Evolutionary conservation across 1,284 basidiomycete genomes (phyloP).

Genomic region (Earliella scabrosa): DNA sequence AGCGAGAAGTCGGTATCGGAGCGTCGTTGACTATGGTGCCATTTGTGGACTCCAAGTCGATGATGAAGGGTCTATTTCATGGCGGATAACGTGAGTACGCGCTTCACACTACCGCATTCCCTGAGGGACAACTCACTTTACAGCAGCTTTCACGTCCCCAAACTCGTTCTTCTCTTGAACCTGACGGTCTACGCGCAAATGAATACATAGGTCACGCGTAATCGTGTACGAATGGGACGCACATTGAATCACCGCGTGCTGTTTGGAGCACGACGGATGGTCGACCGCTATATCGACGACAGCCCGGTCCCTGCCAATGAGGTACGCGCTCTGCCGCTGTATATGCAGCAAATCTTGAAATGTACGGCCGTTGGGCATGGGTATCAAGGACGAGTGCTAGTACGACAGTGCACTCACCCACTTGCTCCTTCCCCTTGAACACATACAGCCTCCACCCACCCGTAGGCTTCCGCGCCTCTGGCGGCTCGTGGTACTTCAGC

Average conservation of each 20-base stretch:
- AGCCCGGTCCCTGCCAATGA: conserved; percentile 88
- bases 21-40: conserved; percentile 91
- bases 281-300: conserved; percentile 92
- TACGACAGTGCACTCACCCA: conserved; percentile 61
- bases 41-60: conserved; percentile 97
- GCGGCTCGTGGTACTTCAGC: conserved; percentile 98
- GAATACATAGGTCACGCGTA: conserved; percentile 16
- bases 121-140: conserved; percentile 59
- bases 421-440: conserved; percentile 93
- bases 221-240: conserved; percentile 29
- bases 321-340: conserved; percentile 91
- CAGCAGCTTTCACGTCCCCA: conserved; percentile 73
- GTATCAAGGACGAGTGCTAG: background rate
- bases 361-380: conserved; percentile 5
- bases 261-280: conserved; percentile 98
- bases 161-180: conserved; percentile 89
- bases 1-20: conserved; percentile 84
- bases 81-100: conserved; percentile 1
- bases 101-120: background rate
- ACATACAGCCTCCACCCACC: conserved; percentile 95
- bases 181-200: conserved; percentile 64
- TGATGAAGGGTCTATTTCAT: conserved; percentile 83
- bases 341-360: conserved; percentile 85
- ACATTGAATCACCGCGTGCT: conserved; percentile 98
- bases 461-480: conserved; percentile 92